Percentiles rank a stretch among this genome's conserved stretches.
phyloP scores from a whole-genome alignment of 768 basidiomycete species.

The Chalciporus pseudorubinellus region DNA sequence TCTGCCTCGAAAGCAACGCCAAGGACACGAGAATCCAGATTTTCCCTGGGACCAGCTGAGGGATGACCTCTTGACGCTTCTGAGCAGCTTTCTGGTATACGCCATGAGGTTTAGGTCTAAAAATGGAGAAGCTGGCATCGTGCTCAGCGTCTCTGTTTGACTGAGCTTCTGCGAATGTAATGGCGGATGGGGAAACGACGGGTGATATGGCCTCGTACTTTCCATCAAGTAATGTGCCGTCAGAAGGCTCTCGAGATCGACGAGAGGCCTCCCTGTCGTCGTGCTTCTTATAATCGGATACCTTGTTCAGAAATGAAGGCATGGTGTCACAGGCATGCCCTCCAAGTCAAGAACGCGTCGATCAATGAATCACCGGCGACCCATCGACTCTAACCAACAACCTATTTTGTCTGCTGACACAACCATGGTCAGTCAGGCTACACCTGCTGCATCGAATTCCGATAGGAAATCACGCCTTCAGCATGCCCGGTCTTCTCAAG shows the following conservation, averaged over 20 bases:
- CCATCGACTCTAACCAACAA: too few species aligned
- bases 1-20: conserved; percentile 62
- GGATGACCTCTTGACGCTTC: conserved; percentile 36
- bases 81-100: conserved; percentile 34
- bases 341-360: conserved; percentile 8
- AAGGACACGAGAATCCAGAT: conserved; percentile 44
- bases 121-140: conserved; percentile 46
- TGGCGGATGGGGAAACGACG: conserved; percentile 33
- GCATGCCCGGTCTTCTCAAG: too few species aligned
- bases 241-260: conserved; percentile 36
- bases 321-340: conserved; percentile 30
- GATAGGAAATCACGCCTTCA: too few species aligned
- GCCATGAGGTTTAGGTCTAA: conserved; percentile 46
- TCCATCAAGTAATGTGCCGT: conserved; percentile 59
- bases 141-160: conserved; percentile 38
- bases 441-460: too few species aligned
- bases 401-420: too few species aligned
- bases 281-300: conserved; percentile 70
- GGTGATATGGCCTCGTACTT: conserved; percentile 72
- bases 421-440: too few species aligned
- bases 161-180: conserved; percentile 15
- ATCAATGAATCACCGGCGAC: too few species aligned
- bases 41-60: conserved; percentile 56
- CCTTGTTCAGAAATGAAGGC: conserved; percentile 74
- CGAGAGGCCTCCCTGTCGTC: conserved; percentile 45